Evolutionary conservation across 345 rosid genomes (phyloP), one percentile per base, ranked within the genome.

Genomic region (Populus alba): DNA sequence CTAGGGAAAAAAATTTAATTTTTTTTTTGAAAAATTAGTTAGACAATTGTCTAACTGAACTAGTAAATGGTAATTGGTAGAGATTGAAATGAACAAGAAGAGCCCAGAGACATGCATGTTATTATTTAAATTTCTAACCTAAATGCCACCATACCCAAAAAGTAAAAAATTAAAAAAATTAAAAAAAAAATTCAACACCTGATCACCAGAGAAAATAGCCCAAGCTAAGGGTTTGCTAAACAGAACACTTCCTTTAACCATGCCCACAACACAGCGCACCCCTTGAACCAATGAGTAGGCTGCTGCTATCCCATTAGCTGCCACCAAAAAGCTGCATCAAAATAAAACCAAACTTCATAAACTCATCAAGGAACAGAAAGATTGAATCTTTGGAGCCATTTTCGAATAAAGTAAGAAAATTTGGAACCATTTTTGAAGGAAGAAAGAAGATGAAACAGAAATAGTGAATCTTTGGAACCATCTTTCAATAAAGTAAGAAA

Each of bases 181-280:
- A 6, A 59, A 59, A 27, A 27, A 22, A 38, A 38, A 53, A 55
- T 7, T 23, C 45, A 43, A 43, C 61, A 93, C 99, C 97, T 95
- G 99, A 81, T 96, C 99, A 41, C 87, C 89, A 41, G 94, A 87
- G 91, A 96, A 94, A 82, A 94, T 90, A 74, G 83, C 86, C 97
- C 97, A 93, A 79, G 98, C 98, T 17, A 94, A 68, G 57, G 97
- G 86, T 86, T 89, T 96, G 82, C 81, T 91, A 73, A 90, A 81
- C 73, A 94, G 88, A 62, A 88, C 90, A 68, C 77, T 85, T 75
- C 95, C 98, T 81, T 86, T 86, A 62, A 91, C 71, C 86, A 85
- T 74, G 76, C 90, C 84, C 81, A 90, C 89, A 38, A 73, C 85
- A 77, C 99, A 92, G 72, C 99, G 91, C 82, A 94, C 77, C n/a